Conservation (phyloP, 2,329 filamentous ascomycete species). For the Cyanodermella asteris region DNA sequence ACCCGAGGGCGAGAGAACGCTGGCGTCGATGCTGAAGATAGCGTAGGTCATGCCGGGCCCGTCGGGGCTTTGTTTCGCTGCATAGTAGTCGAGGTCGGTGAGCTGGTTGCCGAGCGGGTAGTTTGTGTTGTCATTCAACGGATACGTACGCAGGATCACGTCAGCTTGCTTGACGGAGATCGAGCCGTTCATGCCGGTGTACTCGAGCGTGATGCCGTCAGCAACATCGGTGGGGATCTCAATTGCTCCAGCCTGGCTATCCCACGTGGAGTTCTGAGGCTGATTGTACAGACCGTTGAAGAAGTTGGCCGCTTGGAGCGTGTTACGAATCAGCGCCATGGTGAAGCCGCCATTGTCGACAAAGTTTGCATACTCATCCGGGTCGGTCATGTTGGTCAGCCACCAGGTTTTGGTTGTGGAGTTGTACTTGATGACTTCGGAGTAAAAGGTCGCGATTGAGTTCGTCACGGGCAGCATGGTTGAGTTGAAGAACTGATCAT, state of each 20-base stretch:
- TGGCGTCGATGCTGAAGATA: slow-evolving; percentile 45
- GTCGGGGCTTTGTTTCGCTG: slow-evolving; percentile 42
- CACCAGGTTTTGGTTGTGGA: slow-evolving; percentile 28
- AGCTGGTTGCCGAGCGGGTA: slow-evolving; percentile 26
- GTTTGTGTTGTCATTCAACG: slow-evolving; percentile 36
- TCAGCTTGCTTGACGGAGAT: slow-evolving; percentile 50
- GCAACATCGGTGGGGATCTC: slow-evolving; percentile 28
- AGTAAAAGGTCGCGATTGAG: slow-evolving; percentile 38
- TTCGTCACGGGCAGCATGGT: slow-evolving; percentile 41
- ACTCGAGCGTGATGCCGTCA: slow-evolving; percentile 41
- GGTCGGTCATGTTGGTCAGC: slow-evolving; percentile 47
- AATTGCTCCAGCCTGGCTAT: slow-evolving; percentile 33
- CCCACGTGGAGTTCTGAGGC: slow-evolving; percentile 34
- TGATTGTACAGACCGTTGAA: slow-evolving; percentile 35
- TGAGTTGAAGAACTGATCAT: slow-evolving; percentile 31
- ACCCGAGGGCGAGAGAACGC: slow-evolving; percentile 40
- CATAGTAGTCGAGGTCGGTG: slow-evolving; percentile 45
- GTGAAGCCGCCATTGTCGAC: slow-evolving; percentile 49
- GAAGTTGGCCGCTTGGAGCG: slow-evolving; percentile 33
- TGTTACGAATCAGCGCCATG: slow-evolving; percentile 35
- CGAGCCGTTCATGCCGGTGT: slow-evolving; percentile 42
- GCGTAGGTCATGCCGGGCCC: slow-evolving; percentile 56
- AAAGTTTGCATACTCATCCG: slow-evolving; percentile 48
- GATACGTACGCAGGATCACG: slow-evolving; percentile 43
- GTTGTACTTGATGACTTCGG: slow-evolving; percentile 38